These are phyloP conservation scores for Ascochyta koolunga DNA, from an alignment of 2,329 filamentous ascomycete species.

Conservation along the genomic window DNA sequence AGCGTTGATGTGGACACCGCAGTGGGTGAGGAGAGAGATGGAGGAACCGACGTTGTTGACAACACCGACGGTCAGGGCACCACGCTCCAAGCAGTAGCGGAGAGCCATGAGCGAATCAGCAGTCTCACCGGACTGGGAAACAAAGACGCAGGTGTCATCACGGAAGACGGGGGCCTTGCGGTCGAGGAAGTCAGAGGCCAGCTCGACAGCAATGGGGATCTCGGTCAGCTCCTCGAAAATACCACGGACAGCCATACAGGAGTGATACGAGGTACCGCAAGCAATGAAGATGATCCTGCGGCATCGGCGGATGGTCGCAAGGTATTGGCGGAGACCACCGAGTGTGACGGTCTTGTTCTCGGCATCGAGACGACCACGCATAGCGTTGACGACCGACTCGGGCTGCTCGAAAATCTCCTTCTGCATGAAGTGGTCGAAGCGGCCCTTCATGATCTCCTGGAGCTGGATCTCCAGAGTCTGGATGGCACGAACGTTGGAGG, in stretches of 20 bases:
- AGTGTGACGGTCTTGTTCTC: conserved; percentile 95
- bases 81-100: conserved; percentile 96
- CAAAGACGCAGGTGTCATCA: conserved; percentile 98
- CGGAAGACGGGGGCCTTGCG: conserved; percentile 97
- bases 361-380: conserved; percentile 96
- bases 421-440: conserved; percentile 99
- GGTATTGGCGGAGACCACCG: conserved; percentile 94
- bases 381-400: conserved; percentile 98
- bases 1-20: conserved; percentile 99
- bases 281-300: conserved; percentile 98
- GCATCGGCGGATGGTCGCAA: conserved; percentile 94
- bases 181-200: conserved; percentile 98
- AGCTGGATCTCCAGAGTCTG: conserved; percentile 98
- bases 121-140: conserved; percentile 98
- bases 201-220: conserved; percentile 94
- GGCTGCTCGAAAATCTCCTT: conserved; percentile 99
- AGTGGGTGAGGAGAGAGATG: conserved; percentile 98
- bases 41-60: conserved; percentile 99
- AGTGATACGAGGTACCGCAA: conserved; percentile 98
- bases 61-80: conserved; percentile 94
- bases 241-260: conserved; percentile 98
- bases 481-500: conserved; percentile 95
- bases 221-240: conserved; percentile 97
- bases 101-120: conserved; percentile 97
- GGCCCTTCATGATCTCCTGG: conserved; percentile 99